phyloP scores from a whole-genome alignment of 306 rosid species.

The Abrus pulchellus region DNA sequence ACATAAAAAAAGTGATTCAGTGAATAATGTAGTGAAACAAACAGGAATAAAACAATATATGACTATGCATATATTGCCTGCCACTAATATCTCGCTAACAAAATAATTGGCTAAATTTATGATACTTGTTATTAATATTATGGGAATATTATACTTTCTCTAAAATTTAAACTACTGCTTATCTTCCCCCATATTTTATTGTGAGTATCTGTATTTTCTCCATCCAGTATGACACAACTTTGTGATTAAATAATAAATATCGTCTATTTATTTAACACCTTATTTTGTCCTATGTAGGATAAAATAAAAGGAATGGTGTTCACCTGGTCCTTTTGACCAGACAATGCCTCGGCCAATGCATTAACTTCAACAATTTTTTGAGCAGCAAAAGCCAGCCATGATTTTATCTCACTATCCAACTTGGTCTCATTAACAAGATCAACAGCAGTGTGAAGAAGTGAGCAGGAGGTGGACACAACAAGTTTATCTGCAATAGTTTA shows the following conservation, averaged over 20 bases:
- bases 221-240: neutral
- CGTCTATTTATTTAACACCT: slow-evolving; percentile 1
- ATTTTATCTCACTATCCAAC: slow-evolving; percentile 81
- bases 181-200: neutral
- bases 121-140: neutral
- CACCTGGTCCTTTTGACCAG: slow-evolving; percentile 79
- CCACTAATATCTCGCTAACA: neutral
- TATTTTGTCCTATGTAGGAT: slow-evolving; percentile 3
- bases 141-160: neutral
- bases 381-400: slow-evolving; percentile 95
- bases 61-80: slow-evolving; percentile 1
- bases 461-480: slow-evolving; percentile 88
- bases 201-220: neutral
- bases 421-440: slow-evolving; percentile 88
- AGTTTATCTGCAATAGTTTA: slow-evolving; percentile 66
- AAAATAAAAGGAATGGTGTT: neutral
- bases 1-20: slow-evolving; percentile 26
- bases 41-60: slow-evolving; percentile 11
- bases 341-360: slow-evolving; percentile 91
- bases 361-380: slow-evolving; percentile 90
- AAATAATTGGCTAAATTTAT: neutral
- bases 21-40: slow-evolving; percentile 14
- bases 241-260: slow-evolving; percentile 14
- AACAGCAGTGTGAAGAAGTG: slow-evolving; percentile 94
- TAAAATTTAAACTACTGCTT: neutral